Base-by-base conservation (phyloP, 192 early-diverging fungal species). In the Phlyctochytrium bullatum region DNA sequence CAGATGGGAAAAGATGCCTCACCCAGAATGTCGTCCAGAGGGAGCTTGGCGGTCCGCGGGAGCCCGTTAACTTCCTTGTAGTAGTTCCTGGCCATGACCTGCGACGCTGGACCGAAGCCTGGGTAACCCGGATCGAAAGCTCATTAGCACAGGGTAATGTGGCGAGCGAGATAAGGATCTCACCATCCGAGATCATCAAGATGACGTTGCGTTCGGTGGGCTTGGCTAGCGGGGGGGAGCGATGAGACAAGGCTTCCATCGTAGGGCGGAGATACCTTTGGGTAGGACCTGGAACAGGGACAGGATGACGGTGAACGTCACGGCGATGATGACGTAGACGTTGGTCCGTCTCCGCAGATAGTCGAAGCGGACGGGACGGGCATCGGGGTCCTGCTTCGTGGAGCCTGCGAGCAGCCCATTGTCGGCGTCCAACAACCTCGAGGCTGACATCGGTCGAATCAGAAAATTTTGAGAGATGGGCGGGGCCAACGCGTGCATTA, bases 131-230 rank as follows among this genome's bases (percentile, higher is more conserved):
- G n/a, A n/a, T n/a, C n/a, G n/a, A n/a, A n/a, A n/a, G n/a, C n/a
- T n/a, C n/a, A 1, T 53, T 28, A 66, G 14, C 57, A 58, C 17
- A 2, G n/a, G 47, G 12, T 52, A 36, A n/a, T n/a, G n/a, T n/a
- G n/a, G n/a, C n/a, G n/a, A n/a, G n/a, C 4, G 23, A 34, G n/a
- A 29, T n/a, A 1, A 2, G 36, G 20, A 36, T 64, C 64, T 17
- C 28, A 67, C 58, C 93, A 72, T 96, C 94, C 61, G 90, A 90
- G 29, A 98, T 89, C 94, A 98, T 94, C 69, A 98, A 71, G 51
- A 98, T 92, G 2, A 98, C 88, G 65, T 91, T 93, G 64, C 88
- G n/a, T n/a, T n/a, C n/a, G n/a, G n/a, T n/a, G n/a, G n/a, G n/a
- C n/a, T n/a, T n/a, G n/a, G n/a, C n/a, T n/a, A n/a, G n/a, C n/a